Base-by-base conservation (phyloP, 1,284 basidiomycete species). In the Hortiboletus rubellus region DNA sequence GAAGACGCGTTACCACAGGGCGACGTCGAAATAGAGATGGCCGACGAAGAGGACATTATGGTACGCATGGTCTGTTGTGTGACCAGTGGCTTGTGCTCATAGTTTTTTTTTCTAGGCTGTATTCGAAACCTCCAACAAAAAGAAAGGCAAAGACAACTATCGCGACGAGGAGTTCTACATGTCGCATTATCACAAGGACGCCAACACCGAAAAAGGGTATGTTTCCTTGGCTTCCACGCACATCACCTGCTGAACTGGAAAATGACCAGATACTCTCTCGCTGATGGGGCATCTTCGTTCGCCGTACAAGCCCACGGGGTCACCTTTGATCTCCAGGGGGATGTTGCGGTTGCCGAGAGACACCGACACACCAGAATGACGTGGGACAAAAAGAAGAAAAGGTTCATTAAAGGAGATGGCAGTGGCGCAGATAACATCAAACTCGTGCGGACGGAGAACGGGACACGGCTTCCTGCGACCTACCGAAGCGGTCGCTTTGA, bases 381-480 rank as follows among this genome's bases (percentile, higher is more conserved):
- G 41, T 99, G 97, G 97, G 96, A 98, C 74, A 90, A 92, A 66
- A 98, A 96, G 77, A 96, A 94, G 76, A 98, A 98, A 73, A 94
- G 92, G 67, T 98, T 98, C 64, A 80, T 97, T 42, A 85, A 90
- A 64, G 94, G 93, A 8, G 87, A 87, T 42, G 91, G 92, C 11
- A 81, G 79, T 34, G 95, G 96, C 6, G 85, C 92, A 5, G 95
- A 98, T 73, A 98, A 98, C 72, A 82, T 96, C 66, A 98, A 98
- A 74, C 81, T 99, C 64, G 91, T 99, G 64, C 87, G 85, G 62
- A 95, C 94, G 2, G 97, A 99, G 74, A 94, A 89, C 62, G 97
- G 97, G 1, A 86, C 88, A 15, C 86, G 91, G 48, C 79, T 99
- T n/a, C 97, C 97, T 2, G 95, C 95, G 0, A 88, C 87, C 8